phyloP scores from a whole-genome alignment of 1,284 basidiomycete genomes.

The Ganoderma sp. region DNA sequence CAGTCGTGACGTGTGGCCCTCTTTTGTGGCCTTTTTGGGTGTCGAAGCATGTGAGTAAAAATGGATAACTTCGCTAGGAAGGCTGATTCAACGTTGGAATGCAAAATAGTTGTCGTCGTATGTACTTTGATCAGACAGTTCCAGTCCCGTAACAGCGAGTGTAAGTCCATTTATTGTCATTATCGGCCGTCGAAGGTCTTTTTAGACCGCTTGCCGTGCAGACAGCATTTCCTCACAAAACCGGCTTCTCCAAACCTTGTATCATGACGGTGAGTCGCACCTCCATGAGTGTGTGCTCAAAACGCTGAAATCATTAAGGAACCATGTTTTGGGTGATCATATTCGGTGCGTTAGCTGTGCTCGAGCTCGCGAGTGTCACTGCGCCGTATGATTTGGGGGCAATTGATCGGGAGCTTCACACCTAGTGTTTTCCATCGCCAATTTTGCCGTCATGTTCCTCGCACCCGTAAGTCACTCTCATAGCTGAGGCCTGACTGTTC shows the following conservation, averaged over 20 bases:
- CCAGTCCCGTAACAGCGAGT: neutral
- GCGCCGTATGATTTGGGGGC: too few relatives aligned
- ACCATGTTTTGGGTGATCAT: constrained; percentile 1
- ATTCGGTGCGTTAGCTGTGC: neutral
- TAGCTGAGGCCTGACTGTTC: neutral
- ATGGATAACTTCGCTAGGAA: too few relatives aligned
- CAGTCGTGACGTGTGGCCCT: neutral
- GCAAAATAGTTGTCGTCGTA: neutral
- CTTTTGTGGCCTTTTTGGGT: neutral
- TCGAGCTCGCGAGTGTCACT: neutral
- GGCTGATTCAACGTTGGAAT: too few relatives aligned
- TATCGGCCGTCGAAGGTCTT: too few relatives aligned
- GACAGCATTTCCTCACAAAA: neutral
- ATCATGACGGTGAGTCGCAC: constrained; percentile 8
- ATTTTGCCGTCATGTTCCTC: constrained; percentile 5
- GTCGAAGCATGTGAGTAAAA: neutral
- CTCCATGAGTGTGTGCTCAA: too few relatives aligned
- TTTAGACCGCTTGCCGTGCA: neutral
- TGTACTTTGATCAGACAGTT: neutral
- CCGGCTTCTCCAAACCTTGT: neutral
- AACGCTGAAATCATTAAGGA: too few relatives aligned
- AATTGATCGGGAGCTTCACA: neutral
- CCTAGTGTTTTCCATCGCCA: constrained; percentile 7
- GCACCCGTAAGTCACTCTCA: constrained; percentile 1
- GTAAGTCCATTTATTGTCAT: neutral